Percentiles rank a stretch among this genome's conserved stretches.
These are phyloP conservation scores for Pichia eremophila DNA, from an alignment of 805 yeast genomes.

Conservation along the genomic window DNA sequence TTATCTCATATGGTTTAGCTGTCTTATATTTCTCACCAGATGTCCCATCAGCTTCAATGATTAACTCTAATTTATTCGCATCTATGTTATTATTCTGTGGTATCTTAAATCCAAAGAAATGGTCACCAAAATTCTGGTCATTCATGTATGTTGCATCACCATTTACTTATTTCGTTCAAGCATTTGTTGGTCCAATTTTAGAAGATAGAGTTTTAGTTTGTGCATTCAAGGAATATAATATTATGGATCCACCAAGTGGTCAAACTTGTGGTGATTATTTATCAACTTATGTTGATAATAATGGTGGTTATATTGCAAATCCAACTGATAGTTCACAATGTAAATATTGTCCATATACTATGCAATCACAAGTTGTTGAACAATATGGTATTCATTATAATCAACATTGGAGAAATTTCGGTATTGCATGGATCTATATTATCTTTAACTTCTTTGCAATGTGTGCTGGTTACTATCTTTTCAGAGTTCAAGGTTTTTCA, in stretches of 20 bases:
- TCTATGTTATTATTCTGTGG: constrained; percentile 60
- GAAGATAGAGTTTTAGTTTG: constrained; percentile 46
- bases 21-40: constrained; percentile 52
- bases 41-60: constrained; percentile 55
- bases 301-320: constrained; percentile 49
- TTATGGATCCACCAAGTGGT: constrained; percentile 52
- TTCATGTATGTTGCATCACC: constrained; percentile 71
- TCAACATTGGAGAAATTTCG: constrained; percentile 58
- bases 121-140: constrained; percentile 74
- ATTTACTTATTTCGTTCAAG: constrained; percentile 58
- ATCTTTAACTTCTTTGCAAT: constrained; percentile 40
- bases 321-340: constrained; percentile 39
- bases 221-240: constrained; percentile 35
- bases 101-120: constrained; percentile 46
- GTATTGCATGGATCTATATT: constrained; percentile 50
- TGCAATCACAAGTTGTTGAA: constrained; percentile 37
- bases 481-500: constrained; percentile 30
- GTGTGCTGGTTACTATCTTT: constrained; percentile 28
- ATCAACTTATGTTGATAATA: constrained; percentile 28
- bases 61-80: constrained; percentile 46
- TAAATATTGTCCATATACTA: constrained; percentile 37
- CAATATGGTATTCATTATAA: constrained; percentile 35
- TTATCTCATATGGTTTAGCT: constrained; percentile 45
- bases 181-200: constrained; percentile 39
- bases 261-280: constrained; percentile 53